phyloP scores from a whole-genome alignment of 768 basidiomycete species.

The Mycena epipterygia region DNA sequence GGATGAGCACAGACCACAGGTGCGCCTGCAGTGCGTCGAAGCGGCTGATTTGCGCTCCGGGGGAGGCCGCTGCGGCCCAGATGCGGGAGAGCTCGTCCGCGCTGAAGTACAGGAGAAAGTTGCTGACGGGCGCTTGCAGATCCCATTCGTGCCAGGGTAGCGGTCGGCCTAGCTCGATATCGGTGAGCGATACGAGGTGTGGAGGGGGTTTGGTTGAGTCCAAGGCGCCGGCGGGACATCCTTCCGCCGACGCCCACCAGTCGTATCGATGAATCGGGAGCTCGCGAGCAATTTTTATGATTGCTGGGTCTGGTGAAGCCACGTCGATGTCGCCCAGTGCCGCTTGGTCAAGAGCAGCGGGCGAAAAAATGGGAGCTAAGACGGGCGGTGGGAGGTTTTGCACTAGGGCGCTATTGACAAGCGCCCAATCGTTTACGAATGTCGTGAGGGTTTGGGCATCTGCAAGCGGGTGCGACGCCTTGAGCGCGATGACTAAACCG shows the following conservation, averaged over 20 bases:
- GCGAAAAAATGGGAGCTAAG: conserved; percentile 47
- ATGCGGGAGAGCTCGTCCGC: conserved; percentile 46
- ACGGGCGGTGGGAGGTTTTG: conserved; percentile 21
- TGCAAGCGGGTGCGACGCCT: conserved; percentile 50
- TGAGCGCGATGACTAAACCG: conserved; percentile 46
- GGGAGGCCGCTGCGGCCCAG: conserved; percentile 44
- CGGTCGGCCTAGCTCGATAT: conserved; percentile 36
- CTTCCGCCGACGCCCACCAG: conserved; percentile 45
- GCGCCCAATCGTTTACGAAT: conserved; percentile 53
- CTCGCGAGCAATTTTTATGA: conserved; percentile 38
- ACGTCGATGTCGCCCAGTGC: conserved; percentile 50
- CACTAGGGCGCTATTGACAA: conserved; percentile 40
- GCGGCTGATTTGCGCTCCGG: conserved; percentile 43
- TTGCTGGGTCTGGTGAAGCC: conserved; percentile 33
- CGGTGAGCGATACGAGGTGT: conserved; percentile 14
- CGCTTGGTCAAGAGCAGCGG: conserved; percentile 43
- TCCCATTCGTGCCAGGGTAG: conserved; percentile 49
- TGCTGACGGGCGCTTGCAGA: conserved; percentile 39
- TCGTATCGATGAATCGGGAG: conserved; percentile 49
- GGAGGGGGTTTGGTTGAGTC: conserved; percentile 37
- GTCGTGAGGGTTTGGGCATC: conserved; percentile 51
- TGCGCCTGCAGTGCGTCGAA: conserved; percentile 53
- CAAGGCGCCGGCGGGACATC: conserved; percentile 37
- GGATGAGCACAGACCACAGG: conserved; percentile 50
- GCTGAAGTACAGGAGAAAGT: conserved; percentile 44